Conservation (phyloP, 2,329 filamentous ascomycete species). For the Colletotrichum horii region DNA sequence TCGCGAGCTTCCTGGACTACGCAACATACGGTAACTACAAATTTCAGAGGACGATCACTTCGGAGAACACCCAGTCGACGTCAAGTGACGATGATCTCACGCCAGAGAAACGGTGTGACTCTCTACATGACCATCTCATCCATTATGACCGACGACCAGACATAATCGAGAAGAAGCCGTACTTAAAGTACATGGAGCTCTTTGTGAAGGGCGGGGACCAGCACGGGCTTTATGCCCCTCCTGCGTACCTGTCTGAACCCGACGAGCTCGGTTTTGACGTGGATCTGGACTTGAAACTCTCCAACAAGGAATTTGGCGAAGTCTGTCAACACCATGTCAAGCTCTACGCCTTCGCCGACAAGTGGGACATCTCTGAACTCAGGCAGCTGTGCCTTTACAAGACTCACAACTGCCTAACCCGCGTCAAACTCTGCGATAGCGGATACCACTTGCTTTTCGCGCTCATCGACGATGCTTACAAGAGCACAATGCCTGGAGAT, state of each 20-base stretch:
- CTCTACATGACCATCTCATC: neutral
- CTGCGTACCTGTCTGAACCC: neutral
- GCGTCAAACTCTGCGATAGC: neutral
- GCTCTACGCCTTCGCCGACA: neutral
- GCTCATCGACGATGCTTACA: neutral
- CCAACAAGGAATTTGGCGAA: neutral
- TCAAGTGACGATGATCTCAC: neutral
- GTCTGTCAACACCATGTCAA: neutral
- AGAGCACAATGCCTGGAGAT: neutral
- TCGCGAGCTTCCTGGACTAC: neutral
- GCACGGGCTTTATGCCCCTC: neutral
- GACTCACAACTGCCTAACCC: neutral
- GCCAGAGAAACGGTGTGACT: neutral
- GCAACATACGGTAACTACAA: neutral
- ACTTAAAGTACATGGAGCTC: neutral
- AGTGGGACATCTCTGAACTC: neutral
- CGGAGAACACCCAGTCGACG: neutral
- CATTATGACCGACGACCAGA: neutral
- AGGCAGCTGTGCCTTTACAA: neutral
- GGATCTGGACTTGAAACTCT: neutral
- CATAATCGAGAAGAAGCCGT: neutral
- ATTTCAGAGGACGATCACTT: neutral
- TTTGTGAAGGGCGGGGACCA: neutral
- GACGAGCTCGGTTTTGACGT: neutral
- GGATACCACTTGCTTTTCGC: neutral